Base-by-base conservation (phyloP, 2,329 filamentous ascomycete genomes). In the Epichloe coenophiala region DNA sequence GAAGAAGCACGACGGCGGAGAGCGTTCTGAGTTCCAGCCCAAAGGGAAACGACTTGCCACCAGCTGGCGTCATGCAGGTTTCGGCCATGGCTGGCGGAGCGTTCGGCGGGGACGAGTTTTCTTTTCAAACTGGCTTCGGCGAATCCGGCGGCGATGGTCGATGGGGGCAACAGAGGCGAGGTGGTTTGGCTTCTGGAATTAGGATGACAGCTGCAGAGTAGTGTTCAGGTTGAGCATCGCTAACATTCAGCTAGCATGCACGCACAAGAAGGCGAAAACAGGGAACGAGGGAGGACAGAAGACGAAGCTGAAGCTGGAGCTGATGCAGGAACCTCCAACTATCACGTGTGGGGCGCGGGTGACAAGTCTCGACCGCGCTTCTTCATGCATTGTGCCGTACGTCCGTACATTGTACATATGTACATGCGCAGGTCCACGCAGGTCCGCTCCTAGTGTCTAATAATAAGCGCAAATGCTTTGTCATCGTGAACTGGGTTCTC, bases 11-110 rank as follows among this genome's bases (percentile, higher is more conserved):
- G n/a, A 61, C 41, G 23, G 65, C 57, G 38, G 59, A 55, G 37
- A 62, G 54, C 12, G 55, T 59, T 50, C 52, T 55, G 4, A 60
- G 58, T 35, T 58, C 56, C 47, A 68, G 53, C 21, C 65, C 65
- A 45, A 64, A 63, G 4, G 54, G 59, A 52, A 56, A 60, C 23
- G 57, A 53, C 49, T 53, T 51, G 35, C 51, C 56, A 52, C 61
- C 60, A 27, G 60, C 53, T 9, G 62, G 59, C 45, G 60, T 58
- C 48, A 52, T 55, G 53, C 61, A 65, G 46, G 58, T 61, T 56
- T 61, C 58, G 42, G 59, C 54, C 61, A 63, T 61, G 44, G 19
- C 39, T 40, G 23, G 21, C 15, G 36, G 9, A 45, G 35, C 35
- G 33, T 19, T 49, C 23, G 27, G 27, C 15, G 35, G 17, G 11